A percentile compares a stretch with the other conserved stretches of the same genome.
These are phyloP conservation scores for Rubroboletus pulcherrimus DNA, from an alignment of 768 basidiomycete species.

Conservation along the genomic window DNA sequence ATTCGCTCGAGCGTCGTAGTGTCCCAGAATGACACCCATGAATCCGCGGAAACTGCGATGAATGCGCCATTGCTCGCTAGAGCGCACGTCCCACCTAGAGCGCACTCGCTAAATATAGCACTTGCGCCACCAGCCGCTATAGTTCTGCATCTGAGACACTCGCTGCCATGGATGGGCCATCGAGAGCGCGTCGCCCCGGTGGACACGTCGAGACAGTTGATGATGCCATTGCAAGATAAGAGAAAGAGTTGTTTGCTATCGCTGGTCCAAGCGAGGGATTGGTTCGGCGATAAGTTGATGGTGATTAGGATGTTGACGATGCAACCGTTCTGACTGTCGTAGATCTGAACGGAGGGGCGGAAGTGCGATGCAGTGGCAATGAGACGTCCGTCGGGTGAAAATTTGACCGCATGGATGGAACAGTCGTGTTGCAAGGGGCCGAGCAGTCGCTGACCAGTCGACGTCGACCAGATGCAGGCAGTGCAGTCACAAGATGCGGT, in stretches of 20 bases:
- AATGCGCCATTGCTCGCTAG: background rate
- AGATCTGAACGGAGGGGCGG: background rate
- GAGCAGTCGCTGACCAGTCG: background rate
- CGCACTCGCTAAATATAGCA: too few relatives aligned
- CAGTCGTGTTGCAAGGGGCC: background rate
- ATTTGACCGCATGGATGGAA: accelerated
- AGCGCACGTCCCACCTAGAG: too few relatives aligned
- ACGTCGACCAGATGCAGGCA: background rate
- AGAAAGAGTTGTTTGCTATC: background rate
- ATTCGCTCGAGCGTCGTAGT: background rate
- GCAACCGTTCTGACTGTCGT: background rate
- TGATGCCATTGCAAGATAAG: background rate
- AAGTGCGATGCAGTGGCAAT: background rate
- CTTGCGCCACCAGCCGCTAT: too few relatives aligned
- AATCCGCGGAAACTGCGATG: background rate
- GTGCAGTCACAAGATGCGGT: background rate
- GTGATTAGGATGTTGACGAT: background rate
- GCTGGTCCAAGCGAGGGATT: background rate
- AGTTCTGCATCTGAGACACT: too few relatives aligned
- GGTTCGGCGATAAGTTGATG: background rate
- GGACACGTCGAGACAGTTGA: background rate
- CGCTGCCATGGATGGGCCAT: background rate
- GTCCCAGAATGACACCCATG: background rate
- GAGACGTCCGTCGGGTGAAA: background rate
- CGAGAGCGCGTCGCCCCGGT: background rate